Evolutionary conservation across 2,329 filamentous ascomycete genomes (phyloP).

Genomic region (Pseudocercospora macadamiae): DNA sequence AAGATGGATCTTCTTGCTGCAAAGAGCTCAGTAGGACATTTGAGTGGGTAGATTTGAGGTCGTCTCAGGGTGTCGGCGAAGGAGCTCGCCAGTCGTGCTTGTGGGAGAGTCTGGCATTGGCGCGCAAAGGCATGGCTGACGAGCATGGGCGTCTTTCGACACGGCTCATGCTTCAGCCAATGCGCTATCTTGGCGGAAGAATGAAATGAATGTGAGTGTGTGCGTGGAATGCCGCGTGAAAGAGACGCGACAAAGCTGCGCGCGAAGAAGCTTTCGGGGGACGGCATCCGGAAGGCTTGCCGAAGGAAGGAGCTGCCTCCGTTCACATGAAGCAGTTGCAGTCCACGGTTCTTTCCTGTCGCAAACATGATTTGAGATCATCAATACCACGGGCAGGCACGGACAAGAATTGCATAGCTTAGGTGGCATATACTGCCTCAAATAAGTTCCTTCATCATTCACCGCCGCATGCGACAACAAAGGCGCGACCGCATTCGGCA

Average conservation of each 20-base stretch:
- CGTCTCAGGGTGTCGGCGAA: background rate
- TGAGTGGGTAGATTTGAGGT: background rate
- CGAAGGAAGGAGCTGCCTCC: background rate
- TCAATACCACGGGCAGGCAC: background rate
- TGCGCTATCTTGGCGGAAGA: conserved; percentile 16
- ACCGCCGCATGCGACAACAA: conserved; percentile 1
- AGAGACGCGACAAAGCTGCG: conserved; percentile 2
- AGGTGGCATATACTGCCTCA: background rate
- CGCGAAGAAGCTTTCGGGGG: background rate
- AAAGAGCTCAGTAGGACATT: background rate
- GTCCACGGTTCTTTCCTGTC: background rate
- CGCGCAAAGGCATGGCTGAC: conserved; percentile 14
- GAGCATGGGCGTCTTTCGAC: conserved; percentile 23
- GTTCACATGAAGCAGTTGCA: background rate
- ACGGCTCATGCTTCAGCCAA: conserved; percentile 22
- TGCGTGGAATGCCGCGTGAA: conserved; percentile 6
- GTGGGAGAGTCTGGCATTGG: conserved; percentile 10
- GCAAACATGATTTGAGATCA: background rate
- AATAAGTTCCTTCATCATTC: background rate
- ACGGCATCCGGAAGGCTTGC: background rate
- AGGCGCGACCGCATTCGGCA: conserved; percentile 6
- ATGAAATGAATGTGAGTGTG: conserved; percentile 1
- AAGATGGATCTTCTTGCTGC: no score
- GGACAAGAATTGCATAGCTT: background rate
- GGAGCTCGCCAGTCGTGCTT: conserved; percentile 11